Evolutionary conservation across 2,329 filamentous ascomycete genomes (phyloP).

Genomic region (Pseudohalonectria lignicola): DNA sequence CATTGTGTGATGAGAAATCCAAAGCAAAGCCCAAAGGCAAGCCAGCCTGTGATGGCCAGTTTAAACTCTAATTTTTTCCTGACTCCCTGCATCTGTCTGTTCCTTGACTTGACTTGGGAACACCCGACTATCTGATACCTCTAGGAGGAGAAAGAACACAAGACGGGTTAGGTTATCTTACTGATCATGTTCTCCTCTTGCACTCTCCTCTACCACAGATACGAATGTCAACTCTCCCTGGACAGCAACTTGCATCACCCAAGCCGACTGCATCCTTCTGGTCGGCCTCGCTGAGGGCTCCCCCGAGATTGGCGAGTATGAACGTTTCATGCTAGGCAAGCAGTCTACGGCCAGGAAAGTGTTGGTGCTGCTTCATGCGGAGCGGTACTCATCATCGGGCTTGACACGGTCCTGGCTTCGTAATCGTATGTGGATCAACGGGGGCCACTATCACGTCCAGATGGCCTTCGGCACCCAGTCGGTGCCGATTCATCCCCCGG

Average conservation of each 20-base stretch:
- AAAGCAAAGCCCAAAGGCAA: slow-evolving; percentile 34
- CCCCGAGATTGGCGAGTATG: slow-evolving; percentile 87
- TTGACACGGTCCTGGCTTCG: slow-evolving; percentile 81
- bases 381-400: slow-evolving; percentile 77
- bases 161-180: not conserved
- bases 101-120: not conserved
- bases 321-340: slow-evolving; percentile 90
- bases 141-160: not conserved
- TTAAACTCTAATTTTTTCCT: slow-evolving; percentile 62
- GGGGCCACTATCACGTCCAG: slow-evolving; percentile 93
- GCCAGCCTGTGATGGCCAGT: slow-evolving; percentile 40
- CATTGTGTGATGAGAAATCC: slow-evolving; percentile 40
- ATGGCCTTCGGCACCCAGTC: slow-evolving; percentile 76
- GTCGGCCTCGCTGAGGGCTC: slow-evolving; percentile 87
- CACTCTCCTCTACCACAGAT: slow-evolving; percentile 41
- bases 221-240: slow-evolving; percentile 95
- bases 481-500: slow-evolving; percentile 64
- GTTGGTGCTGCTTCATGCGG: slow-evolving; percentile 77
- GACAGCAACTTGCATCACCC: slow-evolving; percentile 96
- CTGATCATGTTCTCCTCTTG: no score
- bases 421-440: slow-evolving; percentile 96
- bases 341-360: slow-evolving; percentile 95
- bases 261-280: slow-evolving; percentile 91
- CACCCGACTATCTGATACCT: not conserved
- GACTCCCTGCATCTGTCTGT: slow-evolving; percentile 20